Evolutionary conservation across 352 stramenopile species (phyloP), one percentile per base, ranked within the genome.

Genomic region (Phytophthora rubi): DNA sequence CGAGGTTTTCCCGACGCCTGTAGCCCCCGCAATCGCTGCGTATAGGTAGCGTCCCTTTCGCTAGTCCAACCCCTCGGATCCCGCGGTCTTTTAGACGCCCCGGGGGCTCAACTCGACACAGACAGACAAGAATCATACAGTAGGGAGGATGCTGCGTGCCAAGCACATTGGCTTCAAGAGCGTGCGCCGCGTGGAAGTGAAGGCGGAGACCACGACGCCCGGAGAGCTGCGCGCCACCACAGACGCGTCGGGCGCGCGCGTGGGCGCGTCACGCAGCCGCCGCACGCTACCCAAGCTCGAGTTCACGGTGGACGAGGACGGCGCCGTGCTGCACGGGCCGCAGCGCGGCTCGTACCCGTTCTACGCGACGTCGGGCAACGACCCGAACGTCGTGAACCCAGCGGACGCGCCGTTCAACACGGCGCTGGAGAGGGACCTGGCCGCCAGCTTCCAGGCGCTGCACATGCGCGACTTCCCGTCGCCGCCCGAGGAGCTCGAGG

Each of bases 91-190:
- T 39, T 39, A 39, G 33, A 9, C 33, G 33, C 33, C 33, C 33
- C 33, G 33, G 33, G 33, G 33, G 9, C 33, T 12, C 13, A 13
- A 39, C 3, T 39, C 13, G 7, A 35, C 9, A 9, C 33, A 39
- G 23, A 26, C 33, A 39, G 18, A 21, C 18, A 21, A 21, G 18
- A 21, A 21, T 21, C 9, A 39, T 39, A 39, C 33, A 2, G 33
- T 15, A 39, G 23, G 23, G 23, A 26, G 23, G 23, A 93, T 94
- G 86, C 58, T 90, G 53, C 82, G 84, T 30, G 82, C 76, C n/a
- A 94, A 92, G 78, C 74, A 89, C 75, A 92, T 94, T 80, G 85
- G 86, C 28, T 93, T 95, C 70, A 90, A 89, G 67, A 92, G 78
- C 65, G 84, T 93, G 61, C 81, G 81, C 48, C 81, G 83, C 68